phyloP scores from a whole-genome alignment of 2,329 filamentous ascomycete genomes.

The Epichloe glyceriae region DNA sequence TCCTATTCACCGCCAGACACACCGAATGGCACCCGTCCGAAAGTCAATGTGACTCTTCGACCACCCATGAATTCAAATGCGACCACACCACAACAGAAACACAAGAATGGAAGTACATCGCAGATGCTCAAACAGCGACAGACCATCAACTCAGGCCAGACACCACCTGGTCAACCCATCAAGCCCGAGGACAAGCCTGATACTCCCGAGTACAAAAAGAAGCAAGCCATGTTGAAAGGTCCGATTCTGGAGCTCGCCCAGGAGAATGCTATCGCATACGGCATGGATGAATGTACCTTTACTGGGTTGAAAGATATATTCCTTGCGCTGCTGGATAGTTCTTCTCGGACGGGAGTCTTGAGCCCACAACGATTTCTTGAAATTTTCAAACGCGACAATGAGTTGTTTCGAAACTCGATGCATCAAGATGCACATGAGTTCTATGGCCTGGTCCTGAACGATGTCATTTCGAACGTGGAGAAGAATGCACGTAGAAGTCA shows the following conservation, averaged over 20 bases:
- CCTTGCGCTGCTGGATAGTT: slow-evolving; percentile 70
- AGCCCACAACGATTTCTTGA: slow-evolving; percentile 89
- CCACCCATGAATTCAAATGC: slow-evolving; percentile 38
- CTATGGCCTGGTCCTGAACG: slow-evolving; percentile 85
- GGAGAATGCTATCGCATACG: slow-evolving; percentile 68
- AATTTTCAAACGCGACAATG: slow-evolving; percentile 85
- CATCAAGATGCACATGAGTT: slow-evolving; percentile 99
- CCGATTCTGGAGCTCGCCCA: slow-evolving; percentile 76
- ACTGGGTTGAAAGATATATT: slow-evolving; percentile 95
- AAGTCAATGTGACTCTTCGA: slow-evolving; percentile 49
- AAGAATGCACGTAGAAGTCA: slow-evolving; percentile 59
- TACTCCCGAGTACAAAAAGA: slow-evolving; percentile 96
- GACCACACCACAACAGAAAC: slow-evolving; percentile 26
- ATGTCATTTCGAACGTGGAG: slow-evolving; percentile 89
- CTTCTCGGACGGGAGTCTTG: slow-evolving; percentile 74
- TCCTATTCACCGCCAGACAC: slow-evolving; percentile 55
- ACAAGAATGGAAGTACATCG: slow-evolving; percentile 39
- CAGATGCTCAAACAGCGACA: slow-evolving; percentile 45
- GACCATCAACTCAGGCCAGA: slow-evolving; percentile 39
- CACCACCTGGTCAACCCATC: slow-evolving; percentile 40
- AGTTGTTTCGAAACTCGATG: slow-evolving; percentile 95
- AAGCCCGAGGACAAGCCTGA: slow-evolving; percentile 87
- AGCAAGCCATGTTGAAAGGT: slow-evolving; percentile 76
- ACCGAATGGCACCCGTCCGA: slow-evolving; percentile 44
- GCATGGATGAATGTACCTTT: slow-evolving; percentile 91